A percentile compares a stretch with the other conserved stretches of the same genome.
These are phyloP conservation scores for Geotrichum klebahnii DNA, from an alignment of 1,139 yeast genomes.

Conservation along the genomic window DNA sequence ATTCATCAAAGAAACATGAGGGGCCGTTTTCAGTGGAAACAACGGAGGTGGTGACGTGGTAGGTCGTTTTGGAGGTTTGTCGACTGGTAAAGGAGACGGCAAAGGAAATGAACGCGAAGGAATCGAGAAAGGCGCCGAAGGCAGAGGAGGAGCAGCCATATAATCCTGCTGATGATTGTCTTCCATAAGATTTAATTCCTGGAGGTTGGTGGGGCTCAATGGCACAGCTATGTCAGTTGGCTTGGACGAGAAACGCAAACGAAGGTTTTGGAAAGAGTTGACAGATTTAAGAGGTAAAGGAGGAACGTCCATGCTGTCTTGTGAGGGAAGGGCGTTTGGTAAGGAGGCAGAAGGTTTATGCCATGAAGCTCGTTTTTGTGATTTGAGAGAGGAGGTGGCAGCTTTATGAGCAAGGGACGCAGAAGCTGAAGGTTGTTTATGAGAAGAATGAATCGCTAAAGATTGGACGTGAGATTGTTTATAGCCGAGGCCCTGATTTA, in stretches of 20 bases:
- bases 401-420: not conserved
- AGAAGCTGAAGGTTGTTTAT: too few relatives aligned
- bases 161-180: not conserved
- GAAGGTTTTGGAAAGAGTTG: not conserved
- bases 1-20: too few relatives aligned
- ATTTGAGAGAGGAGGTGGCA: slow-evolving; percentile 1
- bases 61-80: not conserved
- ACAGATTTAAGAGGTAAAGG: not conserved
- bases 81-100: not conserved
- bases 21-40: not conserved
- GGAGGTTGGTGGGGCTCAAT: not conserved
- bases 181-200: not conserved
- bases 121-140: not conserved
- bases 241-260: too few relatives aligned
- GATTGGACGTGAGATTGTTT: not conserved
- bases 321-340: slow-evolving; percentile 3
- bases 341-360: slow-evolving; percentile 1
- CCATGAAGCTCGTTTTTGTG: not conserved
- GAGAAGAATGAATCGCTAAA: too few relatives aligned
- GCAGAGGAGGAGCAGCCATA: not conserved
- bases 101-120: not conserved
- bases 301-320: not conserved
- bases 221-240: too few relatives aligned
- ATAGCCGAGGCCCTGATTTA: not conserved
- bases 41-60: not conserved